Base-by-base conservation (phyloP, 176 grass and related monocot genomes). In the Cymbopogon citratus region DNA sequence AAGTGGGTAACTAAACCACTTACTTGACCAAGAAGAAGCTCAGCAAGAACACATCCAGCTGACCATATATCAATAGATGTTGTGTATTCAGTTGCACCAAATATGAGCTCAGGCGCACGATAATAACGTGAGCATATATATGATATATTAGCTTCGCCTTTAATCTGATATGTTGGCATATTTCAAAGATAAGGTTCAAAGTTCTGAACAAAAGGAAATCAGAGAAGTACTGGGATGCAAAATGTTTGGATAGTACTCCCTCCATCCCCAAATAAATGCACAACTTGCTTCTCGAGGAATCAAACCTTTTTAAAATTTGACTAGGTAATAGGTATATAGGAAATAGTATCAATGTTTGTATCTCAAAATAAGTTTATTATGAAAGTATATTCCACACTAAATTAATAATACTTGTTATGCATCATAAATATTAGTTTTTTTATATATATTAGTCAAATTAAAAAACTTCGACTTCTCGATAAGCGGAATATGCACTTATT, bases 91-190 rank as follows among this genome's bases (percentile, higher is more conserved):
- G 90, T 96, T 82, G 93, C 93, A 84, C 93, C 93, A 89, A 96
- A 92, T 72, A 96, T 96, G 24, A 96, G 93, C 78, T 96, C 93
- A 14, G 90, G 93, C 54, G 88, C 93, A 85, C 90, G 90, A 51
- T 96, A 96, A 68, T 96, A 96, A 74, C 86, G 90, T n/a, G 93
- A 96, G 80, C 93, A 96, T 80, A 96, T 96, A 69, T 96, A 96
- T 15, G 93, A 96, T 87, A 96, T 96, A 78, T 96, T 96, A 60
- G 90, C 80, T 89, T 96, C 93, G 14, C 93, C 93, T 78, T 75
- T 90, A 62, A 95, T 86, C 93, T 95, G 83, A 52, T 40, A 75
- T 31, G 31, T 38, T 40, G 29, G 23, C 12, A 12, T n/a, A 39
- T 56, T 75, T 69, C 25, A 83, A 49, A 33, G 5, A 59, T 33